phyloP scores from a whole-genome alignment of 2,329 filamentous ascomycete species.

The Emergomyces pasteurianus region DNA sequence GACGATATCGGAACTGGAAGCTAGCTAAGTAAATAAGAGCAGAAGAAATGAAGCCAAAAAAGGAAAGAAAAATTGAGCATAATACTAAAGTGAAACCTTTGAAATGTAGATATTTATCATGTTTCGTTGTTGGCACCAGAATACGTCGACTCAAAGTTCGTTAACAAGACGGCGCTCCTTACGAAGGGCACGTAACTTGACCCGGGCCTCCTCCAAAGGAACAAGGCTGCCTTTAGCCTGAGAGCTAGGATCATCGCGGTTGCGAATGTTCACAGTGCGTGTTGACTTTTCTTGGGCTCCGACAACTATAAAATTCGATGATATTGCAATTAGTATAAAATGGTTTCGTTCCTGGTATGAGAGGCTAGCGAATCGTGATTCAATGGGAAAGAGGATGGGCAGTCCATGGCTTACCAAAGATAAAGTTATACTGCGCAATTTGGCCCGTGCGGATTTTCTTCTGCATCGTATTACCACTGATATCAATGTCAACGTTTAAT shows the following conservation, averaged over 20 bases:
- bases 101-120: neutral
- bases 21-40: neutral
- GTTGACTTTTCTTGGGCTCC: slow-evolving; percentile 50
- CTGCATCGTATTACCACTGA: slow-evolving; percentile 38
- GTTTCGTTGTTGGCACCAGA: neutral
- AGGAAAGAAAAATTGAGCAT: neutral
- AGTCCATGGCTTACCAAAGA: slow-evolving; percentile 30
- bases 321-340: slow-evolving; percentile 10
- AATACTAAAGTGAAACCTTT: neutral
- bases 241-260: slow-evolving; percentile 50
- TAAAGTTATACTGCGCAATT: slow-evolving; percentile 40
- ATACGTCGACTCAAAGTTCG: slow-evolving; percentile 19
- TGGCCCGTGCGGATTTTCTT: slow-evolving; percentile 42
- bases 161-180: slow-evolving; percentile 36
- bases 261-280: slow-evolving; percentile 51
- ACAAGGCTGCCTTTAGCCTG: slow-evolving; percentile 52
- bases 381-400: neutral
- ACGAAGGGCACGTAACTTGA: slow-evolving; percentile 38
- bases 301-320: slow-evolving; percentile 35
- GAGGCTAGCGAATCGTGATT: neutral
- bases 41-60: neutral
- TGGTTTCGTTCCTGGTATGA: neutral
- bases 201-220: slow-evolving; percentile 46
- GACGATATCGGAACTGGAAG: neutral
- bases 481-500: slow-evolving; percentile 37